phyloP scores from a whole-genome alignment of 345 rosid genomes.

The Zanthoxylum bungeanum region DNA sequence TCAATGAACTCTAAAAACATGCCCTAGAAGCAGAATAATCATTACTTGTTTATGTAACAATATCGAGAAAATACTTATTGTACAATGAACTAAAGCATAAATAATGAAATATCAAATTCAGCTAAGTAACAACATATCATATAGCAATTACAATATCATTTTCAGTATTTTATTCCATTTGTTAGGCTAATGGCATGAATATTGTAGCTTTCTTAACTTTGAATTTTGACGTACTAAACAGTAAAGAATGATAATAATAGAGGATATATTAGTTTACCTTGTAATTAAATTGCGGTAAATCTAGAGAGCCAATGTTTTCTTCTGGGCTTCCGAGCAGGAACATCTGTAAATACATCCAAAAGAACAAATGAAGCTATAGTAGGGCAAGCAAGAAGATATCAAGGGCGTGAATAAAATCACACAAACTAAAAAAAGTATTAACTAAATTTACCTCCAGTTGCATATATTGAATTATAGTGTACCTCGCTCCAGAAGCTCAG shows the following conservation, averaged over 20 bases:
- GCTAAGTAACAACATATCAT: not conserved
- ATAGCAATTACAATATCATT: too few relatives aligned
- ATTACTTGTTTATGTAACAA: not conserved
- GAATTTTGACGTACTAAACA: not conserved
- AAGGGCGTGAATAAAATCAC: not conserved
- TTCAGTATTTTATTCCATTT: not conserved
- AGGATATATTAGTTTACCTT: not conserved
- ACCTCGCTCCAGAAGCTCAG: slow-evolving; percentile 99
- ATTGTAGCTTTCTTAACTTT: not conserved
- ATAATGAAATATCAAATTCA: not conserved
- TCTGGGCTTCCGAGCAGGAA: slow-evolving; percentile 59
- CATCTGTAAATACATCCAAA: slow-evolving; percentile 47
- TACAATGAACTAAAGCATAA: not conserved
- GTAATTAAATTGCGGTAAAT: not conserved
- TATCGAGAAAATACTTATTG: not conserved
- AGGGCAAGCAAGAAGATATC: not conserved
- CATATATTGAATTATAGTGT: slow-evolving; percentile 86
- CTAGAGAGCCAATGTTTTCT: slow-evolving; percentile 82
- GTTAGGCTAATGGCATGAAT: not conserved
- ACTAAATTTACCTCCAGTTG: slow-evolving; percentile 60
- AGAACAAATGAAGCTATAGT: not conserved
- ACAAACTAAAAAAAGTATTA: not conserved
- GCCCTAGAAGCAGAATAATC: not conserved
- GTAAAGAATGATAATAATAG: not conserved
- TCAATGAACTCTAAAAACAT: too few relatives aligned